A percentile compares a stretch with the other conserved stretches of the same genome.
These are phyloP conservation scores for Metschnikowia cubensis DNA, from an alignment of 805 yeast genomes.

Conservation along the genomic window DNA sequence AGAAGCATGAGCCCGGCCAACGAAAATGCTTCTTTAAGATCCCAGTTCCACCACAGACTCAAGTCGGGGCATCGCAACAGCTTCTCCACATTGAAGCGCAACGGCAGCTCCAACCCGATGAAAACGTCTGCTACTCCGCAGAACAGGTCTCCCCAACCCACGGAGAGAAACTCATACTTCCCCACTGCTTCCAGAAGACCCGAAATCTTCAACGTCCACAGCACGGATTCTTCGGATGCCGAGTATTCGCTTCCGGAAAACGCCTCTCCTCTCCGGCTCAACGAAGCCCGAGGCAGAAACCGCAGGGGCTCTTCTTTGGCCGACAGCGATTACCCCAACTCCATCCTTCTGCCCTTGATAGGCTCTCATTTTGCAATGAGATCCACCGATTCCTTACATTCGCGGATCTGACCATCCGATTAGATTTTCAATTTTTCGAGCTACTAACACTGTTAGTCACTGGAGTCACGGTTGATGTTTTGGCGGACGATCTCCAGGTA, in stretches of 20 bases:
- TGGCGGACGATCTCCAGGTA: conserved; percentile 16
- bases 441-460: no score
- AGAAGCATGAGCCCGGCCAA: conserved; percentile 13
- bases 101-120: background rate
- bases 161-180: conserved; percentile 1
- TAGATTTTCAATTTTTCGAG: no score
- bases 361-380: background rate
- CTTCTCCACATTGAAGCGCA: background rate
- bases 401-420: background rate
- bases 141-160: background rate
- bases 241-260: background rate
- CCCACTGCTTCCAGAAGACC: background rate
- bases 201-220: background rate
- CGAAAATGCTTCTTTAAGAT: conserved; percentile 4
- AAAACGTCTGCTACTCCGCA: background rate
- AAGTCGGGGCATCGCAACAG: conserved; percentile 3
- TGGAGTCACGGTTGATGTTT: background rate
- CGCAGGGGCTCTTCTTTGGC: conserved; percentile 2
- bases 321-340: conserved; percentile 3
- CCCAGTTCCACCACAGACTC: conserved; percentile 7
- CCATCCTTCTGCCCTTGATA: background rate
- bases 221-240: conserved; percentile 1
- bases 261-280: background rate
- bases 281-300: background rate
- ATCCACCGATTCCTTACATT: background rate